Base-by-base conservation (phyloP, 2,329 filamentous ascomycete genomes). In the Trematosphaeria pertusa region DNA sequence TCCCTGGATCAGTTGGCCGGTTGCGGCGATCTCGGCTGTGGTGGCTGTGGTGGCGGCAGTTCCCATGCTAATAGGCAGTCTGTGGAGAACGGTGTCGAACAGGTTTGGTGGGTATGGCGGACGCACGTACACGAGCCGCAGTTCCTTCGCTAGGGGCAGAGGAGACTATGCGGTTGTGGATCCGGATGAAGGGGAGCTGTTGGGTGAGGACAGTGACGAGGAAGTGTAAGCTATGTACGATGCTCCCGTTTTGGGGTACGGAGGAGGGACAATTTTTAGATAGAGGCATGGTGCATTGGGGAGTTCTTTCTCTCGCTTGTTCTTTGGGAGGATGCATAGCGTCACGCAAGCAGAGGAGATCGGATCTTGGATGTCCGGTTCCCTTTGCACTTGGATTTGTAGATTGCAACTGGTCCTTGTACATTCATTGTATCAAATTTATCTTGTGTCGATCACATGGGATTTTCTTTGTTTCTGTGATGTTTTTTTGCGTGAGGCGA, bases 121-220 rank as follows among this genome's bases (percentile, higher is more conserved):
- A 28, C 79, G 88, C 50, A 85, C 87, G 45, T 99, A 95, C 70
- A 94, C 91, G 12, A 96, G 89, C 38, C 80, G 95, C 48, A 89
- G 89, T 64, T 93, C 89, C 51, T 99, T 99, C 74, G 88, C 91
- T 4, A 83, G 91, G 46, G 88, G 90, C 1, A 83, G 89, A 45
- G 87, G 88, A n/a, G 90, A 96, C 71, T 97, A 97, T 71, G 84
- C 87, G 12, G 82, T 87, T 62, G 91, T 96, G 40, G 91, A 96
- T 62, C 89, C 94, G 39, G 94, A 97, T 67, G 94, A 97, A 70
- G 93, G 93, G 37, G 93, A 97, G 77, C 76, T 99, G 58, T 75
- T 99, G 26, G 94, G 94, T 1, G 93, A 97, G 59, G 92, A 96
- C 49, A 91, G 91, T 58, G 93, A 97, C 56, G 91, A 97, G 65